Conservation (phyloP, 2,329 filamentous ascomycete genomes). For the Talaromyces sp. region DNA sequence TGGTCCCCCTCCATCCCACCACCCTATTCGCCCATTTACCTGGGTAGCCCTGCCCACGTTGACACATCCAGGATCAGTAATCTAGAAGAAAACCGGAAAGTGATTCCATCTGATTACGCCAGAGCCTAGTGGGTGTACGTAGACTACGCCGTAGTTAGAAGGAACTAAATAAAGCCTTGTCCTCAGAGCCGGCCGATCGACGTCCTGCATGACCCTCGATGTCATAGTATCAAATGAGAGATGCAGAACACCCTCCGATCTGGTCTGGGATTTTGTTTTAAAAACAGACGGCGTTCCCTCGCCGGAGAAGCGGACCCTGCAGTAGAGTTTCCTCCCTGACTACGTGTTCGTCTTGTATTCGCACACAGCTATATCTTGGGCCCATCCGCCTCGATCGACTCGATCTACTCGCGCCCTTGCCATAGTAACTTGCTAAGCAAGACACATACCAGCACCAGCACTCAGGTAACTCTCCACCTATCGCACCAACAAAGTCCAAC, state of each 20-base stretch:
- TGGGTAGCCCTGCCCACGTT: constrained; percentile 7
- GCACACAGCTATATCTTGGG: constrained; percentile 21
- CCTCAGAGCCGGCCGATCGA: constrained; percentile 42
- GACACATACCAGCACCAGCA: neutral
- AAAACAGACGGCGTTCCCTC: constrained; percentile 22
- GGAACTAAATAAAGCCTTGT: constrained; percentile 29
- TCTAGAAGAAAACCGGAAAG: constrained; percentile 16
- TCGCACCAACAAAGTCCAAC: neutral
- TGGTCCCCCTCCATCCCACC: neutral
- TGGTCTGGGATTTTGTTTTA: constrained; percentile 20
- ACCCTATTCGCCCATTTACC: constrained; percentile 5
- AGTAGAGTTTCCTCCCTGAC: constrained; percentile 21
- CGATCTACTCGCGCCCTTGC: constrained; percentile 2
- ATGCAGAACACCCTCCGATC: constrained; percentile 33
- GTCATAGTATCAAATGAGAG: constrained; percentile 46
- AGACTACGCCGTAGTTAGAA: neutral
- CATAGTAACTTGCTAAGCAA: constrained; percentile 1
- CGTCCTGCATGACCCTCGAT: constrained; percentile 45
- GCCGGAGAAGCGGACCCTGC: constrained; percentile 20
- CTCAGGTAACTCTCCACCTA: constrained; percentile 7
- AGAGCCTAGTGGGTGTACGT: neutral
- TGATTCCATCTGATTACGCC: neutral
- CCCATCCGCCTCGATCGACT: constrained; percentile 14
- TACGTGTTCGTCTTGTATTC: constrained; percentile 24
- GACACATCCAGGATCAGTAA: constrained; percentile 12